A percentile compares a stretch with the other conserved stretches of the same genome.
Evolutionary conservation across 2,329 filamentous ascomycete genomes (phyloP).

Genomic region (Fusarium ramigenum): DNA sequence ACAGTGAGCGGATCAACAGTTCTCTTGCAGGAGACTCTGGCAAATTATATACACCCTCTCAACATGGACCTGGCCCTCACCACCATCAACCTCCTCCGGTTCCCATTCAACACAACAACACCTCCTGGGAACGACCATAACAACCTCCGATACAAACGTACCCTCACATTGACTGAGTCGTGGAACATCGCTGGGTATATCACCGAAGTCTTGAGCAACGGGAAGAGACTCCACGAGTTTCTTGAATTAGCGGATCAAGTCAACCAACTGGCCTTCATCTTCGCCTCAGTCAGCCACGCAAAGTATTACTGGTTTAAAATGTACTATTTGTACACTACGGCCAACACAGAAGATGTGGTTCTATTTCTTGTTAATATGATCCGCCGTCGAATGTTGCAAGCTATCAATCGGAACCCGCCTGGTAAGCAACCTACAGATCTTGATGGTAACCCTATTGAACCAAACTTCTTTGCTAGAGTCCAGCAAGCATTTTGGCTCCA

Average conservation of each 20-base stretch:
- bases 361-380: background rate
- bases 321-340: too few species aligned
- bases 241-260: constrained; percentile 10
- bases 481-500: background rate
- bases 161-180: background rate
- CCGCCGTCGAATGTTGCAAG: background rate
- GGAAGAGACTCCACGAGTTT: background rate
- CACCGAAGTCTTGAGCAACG: background rate
- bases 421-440: background rate
- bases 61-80: background rate
- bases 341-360: background rate
- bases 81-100: background rate
- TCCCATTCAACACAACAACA: background rate
- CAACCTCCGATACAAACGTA: background rate
- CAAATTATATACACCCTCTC: background rate
- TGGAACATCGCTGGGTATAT: background rate
- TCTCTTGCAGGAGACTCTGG: background rate
- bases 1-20: background rate
- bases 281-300: background rate
- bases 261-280: background rate
- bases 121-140: background rate
- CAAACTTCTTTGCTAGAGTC: background rate
- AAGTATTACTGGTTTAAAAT: too few species aligned
- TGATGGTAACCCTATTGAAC: background rate
- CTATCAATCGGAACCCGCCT: background rate